Percentiles rank a stretch among this genome's conserved stretches.
Evolutionary conservation across 176 grass and related monocot genomes (phyloP).

Genomic region (Rhynchospora tenuis): DNA sequence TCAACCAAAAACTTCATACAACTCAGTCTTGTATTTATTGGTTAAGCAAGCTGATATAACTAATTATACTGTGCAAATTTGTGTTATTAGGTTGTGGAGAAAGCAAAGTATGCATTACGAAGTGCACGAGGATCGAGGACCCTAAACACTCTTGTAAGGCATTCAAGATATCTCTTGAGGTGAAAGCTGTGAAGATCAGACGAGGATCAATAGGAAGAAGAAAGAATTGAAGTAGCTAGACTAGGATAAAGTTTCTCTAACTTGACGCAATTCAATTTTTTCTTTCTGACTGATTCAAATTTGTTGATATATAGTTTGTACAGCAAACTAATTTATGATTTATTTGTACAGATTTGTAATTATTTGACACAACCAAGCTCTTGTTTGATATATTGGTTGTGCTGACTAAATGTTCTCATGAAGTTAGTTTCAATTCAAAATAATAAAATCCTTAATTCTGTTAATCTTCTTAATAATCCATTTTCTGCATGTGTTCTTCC

Average conservation of each 20-base stretch:
- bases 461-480: not conserved
- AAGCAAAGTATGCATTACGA: conserved; percentile 6
- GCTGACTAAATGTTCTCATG: not conserved
- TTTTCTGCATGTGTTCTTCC: not conserved
- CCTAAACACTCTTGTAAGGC: conserved; percentile 22
- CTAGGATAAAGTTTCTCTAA: conserved; percentile 15
- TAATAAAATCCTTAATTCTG: not conserved
- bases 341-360: conserved; percentile 26
- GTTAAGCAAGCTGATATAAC: not conserved
- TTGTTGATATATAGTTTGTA: conserved; percentile 22
- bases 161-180: conserved; percentile 24
- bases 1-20: not conserved
- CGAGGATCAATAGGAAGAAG: not conserved
- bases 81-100: conserved; percentile 12
- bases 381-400: conserved; percentile 16
- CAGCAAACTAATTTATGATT: conserved; percentile 18
- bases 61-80: not conserved
- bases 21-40: not conserved
- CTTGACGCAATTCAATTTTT: conserved; percentile 23
- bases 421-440: not conserved
- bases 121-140: not conserved
- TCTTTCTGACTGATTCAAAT: conserved; percentile 15
- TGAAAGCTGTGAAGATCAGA: not conserved
- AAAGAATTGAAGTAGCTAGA: conserved; percentile 14
- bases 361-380: conserved; percentile 7